Conservation (phyloP, 2,329 filamentous ascomycete genomes). For the Aspergillus hortae region DNA sequence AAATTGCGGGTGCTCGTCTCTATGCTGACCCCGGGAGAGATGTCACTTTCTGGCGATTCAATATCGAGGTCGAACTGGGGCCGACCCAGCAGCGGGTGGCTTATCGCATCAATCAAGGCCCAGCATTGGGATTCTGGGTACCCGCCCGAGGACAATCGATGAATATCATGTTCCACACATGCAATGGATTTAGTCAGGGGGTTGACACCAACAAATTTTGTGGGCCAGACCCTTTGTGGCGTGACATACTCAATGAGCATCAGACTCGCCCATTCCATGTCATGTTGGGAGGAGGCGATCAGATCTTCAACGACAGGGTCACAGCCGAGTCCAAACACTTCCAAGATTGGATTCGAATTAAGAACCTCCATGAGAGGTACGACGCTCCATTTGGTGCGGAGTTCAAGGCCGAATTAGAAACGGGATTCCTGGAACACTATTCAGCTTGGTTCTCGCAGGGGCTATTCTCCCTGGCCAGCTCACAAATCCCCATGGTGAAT, state of each 20-base stretch:
- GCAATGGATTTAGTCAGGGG: constrained; percentile 87
- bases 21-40: constrained; percentile 81
- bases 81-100: constrained; percentile 79
- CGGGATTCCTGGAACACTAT: constrained; percentile 84
- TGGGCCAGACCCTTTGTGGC: constrained; percentile 94
- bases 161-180: constrained; percentile 99
- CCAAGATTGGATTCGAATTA: constrained; percentile 77
- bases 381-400: constrained; percentile 71
- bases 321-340: constrained; percentile 73
- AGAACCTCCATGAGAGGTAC: constrained; percentile 76
- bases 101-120: constrained; percentile 91
- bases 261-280: constrained; percentile 92
- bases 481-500: constrained; percentile 97
- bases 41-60: constrained; percentile 96
- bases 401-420: constrained; percentile 84
- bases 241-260: constrained; percentile 89
- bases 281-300: constrained; percentile 95
- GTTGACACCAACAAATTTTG: constrained; percentile 77
- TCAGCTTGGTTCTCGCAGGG: constrained; percentile 96
- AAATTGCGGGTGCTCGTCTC: constrained; percentile 76
- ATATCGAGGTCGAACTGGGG: constrained; percentile 82
- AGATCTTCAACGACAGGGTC: constrained; percentile 90
- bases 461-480: constrained; percentile 84
- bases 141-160: constrained; percentile 79
- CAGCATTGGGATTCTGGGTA: constrained; percentile 90